phyloP scores from a whole-genome alignment of 1,284 basidiomycete species.

The Agroathelia rolfsii region DNA sequence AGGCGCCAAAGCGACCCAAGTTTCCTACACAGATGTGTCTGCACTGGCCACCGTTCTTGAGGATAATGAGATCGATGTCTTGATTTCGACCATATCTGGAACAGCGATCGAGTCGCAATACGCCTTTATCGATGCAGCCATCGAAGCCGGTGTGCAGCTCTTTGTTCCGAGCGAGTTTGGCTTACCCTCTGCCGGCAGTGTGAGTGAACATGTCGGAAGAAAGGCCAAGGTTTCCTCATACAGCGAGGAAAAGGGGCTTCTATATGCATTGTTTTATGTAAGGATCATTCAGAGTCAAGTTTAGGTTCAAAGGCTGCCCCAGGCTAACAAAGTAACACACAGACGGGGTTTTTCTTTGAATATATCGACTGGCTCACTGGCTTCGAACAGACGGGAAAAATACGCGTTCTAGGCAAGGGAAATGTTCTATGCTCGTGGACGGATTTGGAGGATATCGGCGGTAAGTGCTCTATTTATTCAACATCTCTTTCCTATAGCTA shows the following conservation, averaged over 20 bases:
- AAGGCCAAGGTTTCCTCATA: conserved; percentile 6
- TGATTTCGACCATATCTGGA: conserved; percentile 12
- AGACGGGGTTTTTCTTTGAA: conserved; percentile 16
- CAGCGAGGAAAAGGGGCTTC: conserved; percentile 5
- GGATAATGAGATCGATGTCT: conserved; percentile 12
- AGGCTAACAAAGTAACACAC: not conserved
- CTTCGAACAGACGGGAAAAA: conserved; percentile 8
- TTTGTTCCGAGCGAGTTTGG: conserved; percentile 19
- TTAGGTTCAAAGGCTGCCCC: conserved; percentile 1
- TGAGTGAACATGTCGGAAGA: conserved; percentile 7
- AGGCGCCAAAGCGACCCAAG: conserved; percentile 10
- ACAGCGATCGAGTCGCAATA: conserved; percentile 11
- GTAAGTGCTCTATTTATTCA: conserved; percentile 8
- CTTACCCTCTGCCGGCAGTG: conserved; percentile 11
- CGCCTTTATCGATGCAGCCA: conserved; percentile 16
- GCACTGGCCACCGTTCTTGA: conserved; percentile 13
- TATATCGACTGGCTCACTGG: conserved; percentile 10
- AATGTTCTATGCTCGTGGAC: conserved; percentile 14
- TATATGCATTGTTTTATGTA: conserved; percentile 14
- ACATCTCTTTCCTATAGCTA: not conserved
- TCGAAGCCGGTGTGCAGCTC: conserved; percentile 17
- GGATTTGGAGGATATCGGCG: conserved; percentile 14
- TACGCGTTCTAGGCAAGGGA: conserved; percentile 15
- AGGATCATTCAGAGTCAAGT: conserved; percentile 5
- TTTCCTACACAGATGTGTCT: conserved; percentile 14